Evolutionary conservation across 768 basidiomycete genomes (phyloP).

Genomic region (Tricholoma bakamatsutake): DNA sequence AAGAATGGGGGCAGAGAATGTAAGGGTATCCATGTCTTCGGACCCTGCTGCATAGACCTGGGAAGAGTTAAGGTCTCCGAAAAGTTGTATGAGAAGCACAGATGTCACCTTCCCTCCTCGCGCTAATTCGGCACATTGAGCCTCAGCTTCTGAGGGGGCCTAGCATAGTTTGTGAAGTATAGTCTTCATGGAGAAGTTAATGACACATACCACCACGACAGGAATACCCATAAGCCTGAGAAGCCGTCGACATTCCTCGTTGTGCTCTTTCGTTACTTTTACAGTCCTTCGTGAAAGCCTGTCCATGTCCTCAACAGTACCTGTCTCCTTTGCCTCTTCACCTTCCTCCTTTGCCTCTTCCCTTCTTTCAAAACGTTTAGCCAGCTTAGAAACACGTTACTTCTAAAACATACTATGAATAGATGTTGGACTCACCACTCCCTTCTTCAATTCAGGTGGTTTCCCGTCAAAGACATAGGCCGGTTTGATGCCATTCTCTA

Average conservation of each 20-base stretch:
- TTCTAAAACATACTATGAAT: background rate
- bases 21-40: constrained; percentile 99
- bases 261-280: constrained; percentile 92
- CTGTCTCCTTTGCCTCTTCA: constrained; percentile 95
- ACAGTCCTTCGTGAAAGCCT: constrained; percentile 86
- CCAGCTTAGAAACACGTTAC: constrained; percentile 51
- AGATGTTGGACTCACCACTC: constrained; percentile 64
- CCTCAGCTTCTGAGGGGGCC: constrained; percentile 99
- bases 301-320: constrained; percentile 91
- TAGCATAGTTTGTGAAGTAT: constrained; percentile 23
- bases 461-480: constrained; percentile 98
- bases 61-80: background rate
- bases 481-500: constrained; percentile 98
- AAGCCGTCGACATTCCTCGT: constrained; percentile 87
- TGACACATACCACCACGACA: constrained; percentile 68
- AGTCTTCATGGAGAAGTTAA: background rate
- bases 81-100: background rate
- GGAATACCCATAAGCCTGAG: constrained; percentile 96
- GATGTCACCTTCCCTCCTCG: constrained; percentile 77
- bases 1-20: constrained; percentile 87
- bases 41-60: constrained; percentile 97
- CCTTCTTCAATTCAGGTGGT: constrained; percentile 95
- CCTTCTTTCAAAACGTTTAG: constrained; percentile 87
- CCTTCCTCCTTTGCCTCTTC: constrained; percentile 93
- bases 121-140: constrained; percentile 98